These are phyloP conservation scores for Musa beccarii DNA, from an alignment of 176 grass and related monocot genomes.

Conservation along the genomic window DNA sequence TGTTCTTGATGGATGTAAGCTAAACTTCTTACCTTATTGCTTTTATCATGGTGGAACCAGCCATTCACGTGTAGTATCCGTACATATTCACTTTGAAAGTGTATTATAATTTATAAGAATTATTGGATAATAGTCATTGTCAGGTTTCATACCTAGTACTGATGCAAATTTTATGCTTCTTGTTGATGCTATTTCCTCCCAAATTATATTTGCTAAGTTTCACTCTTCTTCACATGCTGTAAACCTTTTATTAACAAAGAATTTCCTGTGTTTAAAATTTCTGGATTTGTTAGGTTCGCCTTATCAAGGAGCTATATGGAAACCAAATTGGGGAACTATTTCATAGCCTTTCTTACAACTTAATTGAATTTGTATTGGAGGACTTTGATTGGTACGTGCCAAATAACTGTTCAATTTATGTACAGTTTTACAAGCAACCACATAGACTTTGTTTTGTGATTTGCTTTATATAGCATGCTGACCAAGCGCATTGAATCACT, in stretches of 20 bases:
- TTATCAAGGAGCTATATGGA: conserved; percentile 93
- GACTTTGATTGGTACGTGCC: conserved; percentile 73
- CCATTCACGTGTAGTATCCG: background rate
- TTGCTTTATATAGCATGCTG: background rate
- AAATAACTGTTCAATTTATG: background rate
- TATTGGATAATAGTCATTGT: too few species aligned
- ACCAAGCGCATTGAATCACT: background rate
- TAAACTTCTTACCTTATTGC: background rate
- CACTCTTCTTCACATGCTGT: background rate
- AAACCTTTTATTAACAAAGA: background rate
- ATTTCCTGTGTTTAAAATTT: conserved; percentile 2
- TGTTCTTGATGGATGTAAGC: background rate
- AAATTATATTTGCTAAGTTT: background rate
- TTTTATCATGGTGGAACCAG: background rate
- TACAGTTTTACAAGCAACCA: background rate
- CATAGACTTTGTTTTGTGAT: background rate
- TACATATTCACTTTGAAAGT: too few species aligned
- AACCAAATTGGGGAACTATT: conserved; percentile 87
- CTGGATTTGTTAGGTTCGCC: conserved; percentile 52
- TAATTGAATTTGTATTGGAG: conserved; percentile 88
- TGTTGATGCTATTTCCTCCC: too few species aligned
- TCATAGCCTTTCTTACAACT: conserved; percentile 65
- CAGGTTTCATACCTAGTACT: too few species aligned
- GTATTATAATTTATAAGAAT: too few species aligned
- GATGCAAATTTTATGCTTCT: too few species aligned